Evolutionary conservation across 805 yeast genomes (phyloP), one percentile per base, ranked within the genome.

Genomic region (Ogataea corticis): DNA sequence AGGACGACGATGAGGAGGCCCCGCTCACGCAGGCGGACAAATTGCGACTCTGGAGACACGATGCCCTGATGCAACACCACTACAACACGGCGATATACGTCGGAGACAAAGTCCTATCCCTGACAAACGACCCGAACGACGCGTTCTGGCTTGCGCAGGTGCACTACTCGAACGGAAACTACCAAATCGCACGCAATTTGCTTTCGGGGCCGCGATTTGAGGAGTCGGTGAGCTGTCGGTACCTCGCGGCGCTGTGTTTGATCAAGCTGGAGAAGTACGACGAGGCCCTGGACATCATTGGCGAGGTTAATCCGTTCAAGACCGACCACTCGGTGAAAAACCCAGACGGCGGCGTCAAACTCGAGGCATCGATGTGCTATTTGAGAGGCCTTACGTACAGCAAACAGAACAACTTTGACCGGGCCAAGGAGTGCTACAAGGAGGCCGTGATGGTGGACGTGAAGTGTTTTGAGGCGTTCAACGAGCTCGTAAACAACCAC

Each of bases 101-200:
- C 21, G 98, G 96, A 13, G 96, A 94, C 67, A 92, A 91, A 57
- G 87, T 94, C 7, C 74, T 88, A 33, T 79, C 90, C 1, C 68
- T 94, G 49, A 90, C 97, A 0, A 75, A 76, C 48, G 97, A 91
- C 59, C 86, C 96, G 12, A 87, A 85, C 58, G 98, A 92, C 62
- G 97, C 97, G 10, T 92, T 89, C 65, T 91, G 97, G 97, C 72
- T 92, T 25, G 97, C 96, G 0, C 97, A 92, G 68, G 96, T 87
- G 4, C 82, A 85, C 62, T 88, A 81, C 63, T 72, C 82, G 45
- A 80, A 80, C 45, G 92, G 92, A 10, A 80, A 86, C 59, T 90
- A 80, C 64, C 75, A 83, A 33, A 72, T 97, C 28, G 97, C 96
- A 2, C 77, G 89, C 42, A 83, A 82, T 51, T 65, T 91, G 33